Evolutionary conservation across 768 basidiomycete genomes (phyloP), one percentile per base, ranked within the genome.

Genomic region (Suillus ampliporus): DNA sequence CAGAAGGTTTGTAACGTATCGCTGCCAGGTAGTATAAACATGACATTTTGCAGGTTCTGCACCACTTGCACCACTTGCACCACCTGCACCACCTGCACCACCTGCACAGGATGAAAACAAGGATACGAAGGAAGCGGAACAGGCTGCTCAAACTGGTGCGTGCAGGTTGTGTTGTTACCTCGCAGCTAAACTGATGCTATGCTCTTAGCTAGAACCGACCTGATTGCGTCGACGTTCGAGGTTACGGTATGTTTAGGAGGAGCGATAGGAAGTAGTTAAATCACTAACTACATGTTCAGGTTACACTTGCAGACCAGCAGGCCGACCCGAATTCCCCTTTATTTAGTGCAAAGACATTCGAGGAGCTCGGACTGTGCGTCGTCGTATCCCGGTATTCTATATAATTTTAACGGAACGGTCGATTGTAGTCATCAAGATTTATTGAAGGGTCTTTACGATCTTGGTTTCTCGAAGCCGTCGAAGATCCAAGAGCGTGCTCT

Each of bases 401-500:
- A 21, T 41, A 1, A 15, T 23, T 56, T 38, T 50, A 37, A 52
- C 41, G 50, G 57, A 37, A 52, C 41, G 50, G 57, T 54, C 57
- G 37, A 63, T 31, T 38, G 34, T 65, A 97, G 94, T 52, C 87
- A 92, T 71, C 81, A 86, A 51, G 93, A 97, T 74, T 83, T 99
- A 41, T 84, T 98, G 63, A 96, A 96, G 76, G 97, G 97, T 23
- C 84, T 99, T 37, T 97, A 94, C 72, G 90, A 91, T 50, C 91
- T 97, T 87, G 94, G 94, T 23, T 99, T 99, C 77, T 91, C 93
- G 58, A 97, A 96, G 76, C 97, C 97, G 9, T 98, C 96, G 37
- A 99, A 99, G 79, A 99, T 99, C 67, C 97, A 99, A 79, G 97
- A 98, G 80, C 89, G 92, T 65, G 97, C 97, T 21, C 80, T 99